Conservation (phyloP, 441 rosid species). For the Iberis amara region DNA sequence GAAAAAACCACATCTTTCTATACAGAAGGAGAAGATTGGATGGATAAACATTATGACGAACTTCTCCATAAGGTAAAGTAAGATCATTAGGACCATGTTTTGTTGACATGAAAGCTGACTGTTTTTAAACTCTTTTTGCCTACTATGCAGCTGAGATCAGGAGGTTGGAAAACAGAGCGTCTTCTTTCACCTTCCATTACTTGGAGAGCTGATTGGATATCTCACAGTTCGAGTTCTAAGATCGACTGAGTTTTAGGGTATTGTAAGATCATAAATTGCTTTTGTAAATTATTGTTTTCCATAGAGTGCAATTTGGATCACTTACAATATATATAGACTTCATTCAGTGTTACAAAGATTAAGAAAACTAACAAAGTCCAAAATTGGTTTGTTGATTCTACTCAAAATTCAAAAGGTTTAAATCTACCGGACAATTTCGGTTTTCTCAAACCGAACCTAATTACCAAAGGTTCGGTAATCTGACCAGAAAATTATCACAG, state of each 20-base stretch:
- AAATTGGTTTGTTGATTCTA: no score
- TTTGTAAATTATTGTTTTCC: no score
- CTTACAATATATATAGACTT: not conserved
- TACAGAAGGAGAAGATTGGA: constrained; percentile 67
- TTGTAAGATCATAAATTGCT: no score
- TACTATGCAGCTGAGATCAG: constrained; percentile 51
- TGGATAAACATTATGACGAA: constrained; percentile 54
- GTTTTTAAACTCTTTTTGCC: not conserved
- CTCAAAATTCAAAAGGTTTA: no score
- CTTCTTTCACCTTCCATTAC: constrained; percentile 65
- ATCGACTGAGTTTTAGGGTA: constrained; percentile 37
- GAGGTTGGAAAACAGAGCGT: constrained; percentile 86
- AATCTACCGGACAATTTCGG: no score
- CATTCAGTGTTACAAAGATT: not conserved
- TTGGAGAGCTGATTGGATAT: constrained; percentile 78
- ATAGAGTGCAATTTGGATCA: no score
- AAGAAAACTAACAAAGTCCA: no score
- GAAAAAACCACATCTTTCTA: constrained; percentile 28
- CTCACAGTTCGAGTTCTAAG: constrained; percentile 39
- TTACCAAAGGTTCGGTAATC: no score
- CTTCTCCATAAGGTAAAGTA: constrained; percentile 63
- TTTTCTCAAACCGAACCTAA: no score
- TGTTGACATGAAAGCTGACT: no score
- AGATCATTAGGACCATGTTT: not conserved
- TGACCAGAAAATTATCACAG: no score